phyloP scores from a whole-genome alignment of 768 basidiomycete genomes.

The Suillus lakei region DNA sequence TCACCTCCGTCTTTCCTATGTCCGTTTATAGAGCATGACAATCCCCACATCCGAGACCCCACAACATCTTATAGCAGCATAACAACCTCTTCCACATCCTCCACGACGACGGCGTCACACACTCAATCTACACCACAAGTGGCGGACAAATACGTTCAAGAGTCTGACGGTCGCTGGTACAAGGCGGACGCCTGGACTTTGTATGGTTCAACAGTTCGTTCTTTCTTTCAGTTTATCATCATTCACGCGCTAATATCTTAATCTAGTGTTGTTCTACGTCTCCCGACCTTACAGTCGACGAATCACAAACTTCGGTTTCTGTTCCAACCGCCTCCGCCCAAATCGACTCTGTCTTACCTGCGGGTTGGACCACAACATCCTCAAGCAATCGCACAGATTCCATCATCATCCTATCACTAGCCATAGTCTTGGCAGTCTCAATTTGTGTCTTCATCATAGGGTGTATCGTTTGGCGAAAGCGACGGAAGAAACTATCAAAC shows the following conservation, averaged over 20 bases:
- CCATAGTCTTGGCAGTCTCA: constrained; percentile 63
- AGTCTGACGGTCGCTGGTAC: constrained; percentile 62
- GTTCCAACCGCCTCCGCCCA: constrained; percentile 20
- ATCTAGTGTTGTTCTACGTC: constrained; percentile 24
- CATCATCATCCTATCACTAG: constrained; percentile 56
- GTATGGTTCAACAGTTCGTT: constrained; percentile 72
- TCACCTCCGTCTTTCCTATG: constrained; percentile 66
- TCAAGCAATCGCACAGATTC: constrained; percentile 40
- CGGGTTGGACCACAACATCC: constrained; percentile 50
- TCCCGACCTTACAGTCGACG: constrained; percentile 10
- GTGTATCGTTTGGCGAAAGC: constrained; percentile 65
- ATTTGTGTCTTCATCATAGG: constrained; percentile 66
- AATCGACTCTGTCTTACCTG: constrained; percentile 46
- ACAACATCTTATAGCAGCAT: not conserved
- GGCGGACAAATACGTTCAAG: constrained; percentile 60
- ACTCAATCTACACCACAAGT: constrained; percentile 29
- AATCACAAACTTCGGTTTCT: constrained; percentile 21
- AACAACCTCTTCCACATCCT: constrained; percentile 11
- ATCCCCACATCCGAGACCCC: constrained; percentile 4
- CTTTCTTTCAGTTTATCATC: not conserved
- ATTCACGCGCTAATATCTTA: constrained; percentile 3
- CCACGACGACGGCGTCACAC: constrained; percentile 13
- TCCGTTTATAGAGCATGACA: constrained; percentile 45
- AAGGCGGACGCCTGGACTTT: constrained; percentile 59
- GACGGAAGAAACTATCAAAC: constrained; percentile 37